Conservation (phyloP, 495 filamentous ascomycete genomes). For the Podospora anserina region DNA sequence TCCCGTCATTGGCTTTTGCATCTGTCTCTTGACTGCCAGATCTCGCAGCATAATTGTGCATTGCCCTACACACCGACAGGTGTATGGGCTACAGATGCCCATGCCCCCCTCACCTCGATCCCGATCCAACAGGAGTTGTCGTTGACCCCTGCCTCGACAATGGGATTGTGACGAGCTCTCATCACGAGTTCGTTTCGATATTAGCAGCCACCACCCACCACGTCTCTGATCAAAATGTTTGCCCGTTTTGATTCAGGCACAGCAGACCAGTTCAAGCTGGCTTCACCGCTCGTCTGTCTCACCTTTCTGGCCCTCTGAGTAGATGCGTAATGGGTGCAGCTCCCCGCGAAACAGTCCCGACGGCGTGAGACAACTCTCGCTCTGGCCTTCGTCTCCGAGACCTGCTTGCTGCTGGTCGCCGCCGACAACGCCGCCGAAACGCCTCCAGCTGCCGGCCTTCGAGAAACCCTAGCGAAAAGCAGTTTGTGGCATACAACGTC, state of each 20-base stretch:
- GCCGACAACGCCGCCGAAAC: background rate
- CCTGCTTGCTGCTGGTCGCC: conserved; percentile 4
- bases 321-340: conserved; percentile 2
- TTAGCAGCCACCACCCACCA: background rate
- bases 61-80: background rate
- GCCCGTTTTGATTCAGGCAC: conserved; percentile 13
- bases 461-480: background rate
- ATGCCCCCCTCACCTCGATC: too few species aligned
- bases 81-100: too few species aligned
- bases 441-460: background rate
- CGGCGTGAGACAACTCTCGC: background rate
- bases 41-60: conserved; percentile 2
- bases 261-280: conserved; percentile 1
- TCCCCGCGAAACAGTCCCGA: conserved; percentile 5
- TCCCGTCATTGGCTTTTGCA: background rate
- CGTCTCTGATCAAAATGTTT: conserved; percentile 6
- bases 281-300: conserved; percentile 26
- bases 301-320: background rate
- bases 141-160: background rate
- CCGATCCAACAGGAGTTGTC: conserved; percentile 7
- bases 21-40: conserved; percentile 5
- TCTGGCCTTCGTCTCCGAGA: conserved; percentile 1
- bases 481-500: background rate
- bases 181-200: background rate
- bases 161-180: background rate